These are phyloP conservation scores for Podila minutissima DNA, from an alignment of 192 early-diverging fungal genomes.

Conservation along the genomic window DNA sequence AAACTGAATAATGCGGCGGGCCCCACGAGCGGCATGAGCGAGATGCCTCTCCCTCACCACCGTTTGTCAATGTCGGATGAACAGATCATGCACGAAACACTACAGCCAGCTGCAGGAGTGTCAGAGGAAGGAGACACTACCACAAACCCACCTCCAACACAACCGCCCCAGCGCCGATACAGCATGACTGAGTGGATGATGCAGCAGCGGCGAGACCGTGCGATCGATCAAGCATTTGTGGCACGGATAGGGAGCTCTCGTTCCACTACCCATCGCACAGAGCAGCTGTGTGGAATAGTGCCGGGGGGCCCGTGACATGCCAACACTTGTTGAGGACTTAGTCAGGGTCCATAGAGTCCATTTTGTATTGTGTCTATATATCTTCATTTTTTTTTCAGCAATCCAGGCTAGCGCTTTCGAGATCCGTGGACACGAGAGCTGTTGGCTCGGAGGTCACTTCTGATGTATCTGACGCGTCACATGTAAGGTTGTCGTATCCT, in stretches of 20 bases:
- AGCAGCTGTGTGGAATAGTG: not conserved
- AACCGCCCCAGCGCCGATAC: not conserved
- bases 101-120: no score
- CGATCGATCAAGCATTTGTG: not conserved
- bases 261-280: not conserved
- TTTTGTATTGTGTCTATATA: no score
- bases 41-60: no score
- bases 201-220: not conserved
- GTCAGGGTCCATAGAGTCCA: no score
- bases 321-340: not conserved
- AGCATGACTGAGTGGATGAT: not conserved
- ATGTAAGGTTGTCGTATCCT: constrained; percentile 7
- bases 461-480: not conserved
- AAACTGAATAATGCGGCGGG: no score
- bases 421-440: not conserved
- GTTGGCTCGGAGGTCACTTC: not conserved
- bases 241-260: not conserved
- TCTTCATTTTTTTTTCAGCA: not conserved
- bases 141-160: not conserved
- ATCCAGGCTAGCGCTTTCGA: not conserved
- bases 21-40: no score
- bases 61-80: no score
- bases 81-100: no score
- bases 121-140: no score
- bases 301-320: not conserved